phyloP scores from a whole-genome alignment of 164 flowering plant genomes.

The Nymphaea colorata region DNA sequence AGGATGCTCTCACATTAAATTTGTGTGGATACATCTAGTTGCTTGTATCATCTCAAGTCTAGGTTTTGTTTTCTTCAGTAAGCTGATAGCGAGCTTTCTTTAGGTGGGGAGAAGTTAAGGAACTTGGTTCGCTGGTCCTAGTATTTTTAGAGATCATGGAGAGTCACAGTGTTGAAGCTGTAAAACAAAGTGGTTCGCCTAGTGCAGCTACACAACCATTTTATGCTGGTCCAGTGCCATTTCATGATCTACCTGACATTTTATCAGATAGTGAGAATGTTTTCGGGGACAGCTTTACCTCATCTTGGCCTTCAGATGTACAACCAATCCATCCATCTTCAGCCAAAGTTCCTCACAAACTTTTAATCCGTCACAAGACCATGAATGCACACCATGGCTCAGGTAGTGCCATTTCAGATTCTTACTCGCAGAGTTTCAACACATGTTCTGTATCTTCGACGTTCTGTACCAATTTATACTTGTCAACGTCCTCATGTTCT shows the following conservation, averaged over 20 bases:
- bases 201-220: slow-evolving; percentile 16
- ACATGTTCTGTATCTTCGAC: slow-evolving; percentile 35
- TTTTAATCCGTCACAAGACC: slow-evolving; percentile 6
- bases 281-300: slow-evolving; percentile 10
- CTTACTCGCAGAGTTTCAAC: slow-evolving; percentile 15
- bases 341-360: slow-evolving; percentile 8
- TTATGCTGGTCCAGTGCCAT: slow-evolving; percentile 14
- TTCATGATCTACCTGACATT: slow-evolving; percentile 10
- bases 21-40: no score
- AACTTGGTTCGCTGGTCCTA: no score
- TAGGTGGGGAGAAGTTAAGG: no score
- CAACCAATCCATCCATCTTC: slow-evolving; percentile 11
- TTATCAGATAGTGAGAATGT: slow-evolving; percentile 17
- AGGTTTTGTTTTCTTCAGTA: no score
- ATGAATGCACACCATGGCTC: slow-evolving; percentile 10
- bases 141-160: slow-evolving; percentile 16
- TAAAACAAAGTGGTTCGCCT: slow-evolving; percentile 17
- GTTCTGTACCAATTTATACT: slow-evolving; percentile 48
- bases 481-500: slow-evolving; percentile 45
- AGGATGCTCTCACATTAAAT: no score
- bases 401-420: slow-evolving; percentile 12
- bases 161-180: slow-evolving; percentile 16
- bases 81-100: no score
- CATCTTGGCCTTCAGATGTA: slow-evolving; percentile 2
- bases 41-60: no score